Base-by-base conservation (phyloP, 1,284 basidiomycete species). In the Pascua guehoae region DNA sequence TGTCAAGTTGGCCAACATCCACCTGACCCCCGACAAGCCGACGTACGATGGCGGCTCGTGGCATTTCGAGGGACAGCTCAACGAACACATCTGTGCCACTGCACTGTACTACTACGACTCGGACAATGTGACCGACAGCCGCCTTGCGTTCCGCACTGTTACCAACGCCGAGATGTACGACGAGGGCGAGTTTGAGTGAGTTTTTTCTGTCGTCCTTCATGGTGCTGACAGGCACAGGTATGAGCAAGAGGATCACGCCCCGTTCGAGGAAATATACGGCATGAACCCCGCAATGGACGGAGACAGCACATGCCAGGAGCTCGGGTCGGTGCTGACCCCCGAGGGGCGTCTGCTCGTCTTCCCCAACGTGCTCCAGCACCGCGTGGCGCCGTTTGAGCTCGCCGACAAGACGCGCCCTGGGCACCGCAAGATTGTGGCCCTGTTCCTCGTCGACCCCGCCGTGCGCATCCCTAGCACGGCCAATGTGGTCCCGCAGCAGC, bases 341-440 rank as follows among this genome's bases (percentile, higher is more conserved):
- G 17, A 60, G 39, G 52, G 49, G 2, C 48, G 58, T 1, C 41
- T 56, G 7, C 45, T 60, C 41, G 54, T 54, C 4, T 60, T 60
- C 38, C 58, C 58, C 37, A 60, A 60, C 39, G 54, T 53, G 37
- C 45, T 47, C 12, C 58, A 56, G 38, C 58, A 60, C 45, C 45
- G 46, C 38, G 54, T 60, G 24, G 41, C n/a, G 37, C 36, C 48
- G 10, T 60, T 60, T 36, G 39, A 57, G 39, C 58, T 60, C 7
- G 46, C 15, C 4, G 60, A 62, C 49, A 56, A 51, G 51, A 56
- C 39, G 9, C 36, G 24, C n/a, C 41, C 45, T 0, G 60, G 60
- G 2, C 60, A 62, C 47, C 54, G 60, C 45, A 62, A 62, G 57
- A 62, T 62, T 12, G 48, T 62, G 7, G 60, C 60, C 10, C 46